Percentiles rank a stretch among this genome's conserved stretches.
These are phyloP conservation scores for Coemansia sp. DNA, from an alignment of 192 early-diverging fungal genomes.

Conservation along the genomic window DNA sequence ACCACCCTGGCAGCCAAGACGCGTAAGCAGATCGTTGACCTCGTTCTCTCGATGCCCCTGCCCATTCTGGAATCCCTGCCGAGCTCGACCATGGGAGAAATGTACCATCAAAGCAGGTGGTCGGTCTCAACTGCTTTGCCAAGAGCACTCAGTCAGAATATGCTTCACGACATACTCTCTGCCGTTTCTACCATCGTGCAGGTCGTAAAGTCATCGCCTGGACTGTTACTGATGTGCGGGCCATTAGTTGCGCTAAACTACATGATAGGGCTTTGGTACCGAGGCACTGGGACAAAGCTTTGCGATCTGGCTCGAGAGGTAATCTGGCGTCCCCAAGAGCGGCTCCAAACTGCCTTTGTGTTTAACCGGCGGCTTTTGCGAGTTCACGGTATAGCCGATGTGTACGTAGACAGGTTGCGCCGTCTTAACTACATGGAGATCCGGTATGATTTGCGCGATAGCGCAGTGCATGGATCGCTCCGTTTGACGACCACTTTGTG, in stretches of 20 bases:
- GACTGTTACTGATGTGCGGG: neutral
- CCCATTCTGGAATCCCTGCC: constrained; percentile 14
- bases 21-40: neutral
- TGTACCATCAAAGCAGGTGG: neutral
- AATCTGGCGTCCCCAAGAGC: neutral
- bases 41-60: constrained; percentile 9
- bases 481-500: neutral
- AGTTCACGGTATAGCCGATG: constrained; percentile 1
- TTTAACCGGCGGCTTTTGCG: constrained; percentile 6
- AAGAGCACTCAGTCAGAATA: neutral
- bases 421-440: neutral
- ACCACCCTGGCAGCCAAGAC: neutral
- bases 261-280: neutral
- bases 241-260: neutral
- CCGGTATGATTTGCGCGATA: neutral
- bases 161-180: neutral
- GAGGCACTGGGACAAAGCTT: neutral
- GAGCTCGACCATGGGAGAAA: neutral
- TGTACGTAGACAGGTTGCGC: neutral
- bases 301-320: neutral
- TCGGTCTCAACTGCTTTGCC: neutral
- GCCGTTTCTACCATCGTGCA: constrained; percentile 5
- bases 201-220: constrained; percentile 1
- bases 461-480: neutral
- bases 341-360: neutral